Conservation (phyloP, 179 eudicot species). For the Heliamphora pulchella region DNA sequence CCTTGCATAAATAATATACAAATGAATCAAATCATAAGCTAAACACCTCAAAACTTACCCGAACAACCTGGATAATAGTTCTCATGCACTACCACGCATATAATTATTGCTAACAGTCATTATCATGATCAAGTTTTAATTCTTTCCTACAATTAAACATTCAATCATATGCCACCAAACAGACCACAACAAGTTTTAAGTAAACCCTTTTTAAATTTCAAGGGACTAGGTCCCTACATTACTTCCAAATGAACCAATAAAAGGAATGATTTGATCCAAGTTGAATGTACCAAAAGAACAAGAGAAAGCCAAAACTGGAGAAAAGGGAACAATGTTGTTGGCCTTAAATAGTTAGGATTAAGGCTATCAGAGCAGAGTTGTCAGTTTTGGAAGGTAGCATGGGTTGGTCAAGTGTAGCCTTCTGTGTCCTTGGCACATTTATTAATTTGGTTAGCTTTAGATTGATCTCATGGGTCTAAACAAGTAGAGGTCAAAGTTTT, state of each 20-base stretch:
- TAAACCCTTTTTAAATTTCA: too few relatives aligned
- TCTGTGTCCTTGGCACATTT: not conserved
- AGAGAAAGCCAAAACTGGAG: conserved; percentile 1
- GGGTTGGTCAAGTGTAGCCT: not conserved
- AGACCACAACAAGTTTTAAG: too few relatives aligned
- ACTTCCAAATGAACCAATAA: not conserved
- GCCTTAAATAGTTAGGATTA: not conserved
- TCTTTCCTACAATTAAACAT: too few relatives aligned
- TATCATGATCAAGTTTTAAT: too few relatives aligned
- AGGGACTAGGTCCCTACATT: too few relatives aligned
- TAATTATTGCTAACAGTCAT: too few relatives aligned
- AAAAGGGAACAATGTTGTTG: not conserved
- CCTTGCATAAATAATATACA: too few relatives aligned
- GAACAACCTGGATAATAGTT: too few relatives aligned
- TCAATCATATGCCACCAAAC: too few relatives aligned
- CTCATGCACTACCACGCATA: too few relatives aligned
- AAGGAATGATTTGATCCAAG: not conserved
- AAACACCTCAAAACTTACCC: too few relatives aligned
- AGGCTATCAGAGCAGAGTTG: not conserved
- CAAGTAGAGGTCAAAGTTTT: not conserved
- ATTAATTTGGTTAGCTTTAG: not conserved
- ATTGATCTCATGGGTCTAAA: not conserved
- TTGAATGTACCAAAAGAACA: not conserved
- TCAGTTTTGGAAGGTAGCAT: not conserved
- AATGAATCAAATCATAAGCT: too few relatives aligned